Base-by-base conservation (phyloP, 2,329 filamentous ascomycete species). In the Neopestalotiopsis sp. region DNA sequence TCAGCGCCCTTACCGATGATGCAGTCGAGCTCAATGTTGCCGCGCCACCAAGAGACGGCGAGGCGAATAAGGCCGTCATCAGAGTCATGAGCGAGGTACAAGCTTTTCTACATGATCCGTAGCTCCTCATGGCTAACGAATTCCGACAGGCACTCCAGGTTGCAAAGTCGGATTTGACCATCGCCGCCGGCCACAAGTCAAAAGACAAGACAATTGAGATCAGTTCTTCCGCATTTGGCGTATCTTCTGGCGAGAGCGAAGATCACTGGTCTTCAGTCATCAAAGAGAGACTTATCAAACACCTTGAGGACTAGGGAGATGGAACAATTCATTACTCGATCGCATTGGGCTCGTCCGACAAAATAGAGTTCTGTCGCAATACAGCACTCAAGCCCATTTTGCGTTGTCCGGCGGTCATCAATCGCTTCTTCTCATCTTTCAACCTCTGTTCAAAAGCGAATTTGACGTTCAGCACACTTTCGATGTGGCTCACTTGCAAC, bases 21-120 rank as follows among this genome's bases (percentile, higher is more conserved):
- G 81, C 81, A 2, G 84, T 94, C 61, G 87, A 92, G 69, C 77
- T 94, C 1, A 91, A 89, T 62, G 91, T 93, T 2, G 81, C 90
- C 0, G 91, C 90, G 0, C 89, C 86, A 71, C 85, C 91, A 12
- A 84, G 86, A 70, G 89, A 93, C 14, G 90, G 91, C 14, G 89
- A 92, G 75, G 88, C 91, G 4, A 94, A 94, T 75, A 87, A 86
- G 75, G 91, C 91, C 4, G 89, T 92, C 2, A 80, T 89, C 63
- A 82, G 86, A 49, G 79, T 93, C 4, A 80, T 94, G 67, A 90
- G 90, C 71, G 81, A 88, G 75, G 89, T 90, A 73, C 71, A 79
- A n/a, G 20, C 32, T 34, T 1, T 4, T 68, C 57, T 59, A 17
- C 34, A 52, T 52, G 40, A 24, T 12, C 30, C 65, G 30, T 30